A percentile compares a stretch with the other conserved stretches of the same genome.
Evolutionary conservation across 163 green algal species (phyloP).

Genomic region (Volvox carteri): DNA sequence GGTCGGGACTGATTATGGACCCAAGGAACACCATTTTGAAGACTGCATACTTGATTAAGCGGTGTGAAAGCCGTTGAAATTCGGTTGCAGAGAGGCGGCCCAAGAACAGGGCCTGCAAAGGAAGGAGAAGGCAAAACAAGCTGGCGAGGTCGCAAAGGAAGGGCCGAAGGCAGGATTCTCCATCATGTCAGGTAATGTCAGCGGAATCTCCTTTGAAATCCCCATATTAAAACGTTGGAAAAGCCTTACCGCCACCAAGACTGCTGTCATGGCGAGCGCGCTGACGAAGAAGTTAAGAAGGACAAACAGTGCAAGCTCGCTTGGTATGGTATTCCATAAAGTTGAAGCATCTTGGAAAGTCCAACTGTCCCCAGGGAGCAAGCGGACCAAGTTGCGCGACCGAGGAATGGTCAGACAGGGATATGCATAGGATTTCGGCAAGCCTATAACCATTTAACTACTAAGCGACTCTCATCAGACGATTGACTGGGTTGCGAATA

Average conservation of each 20-base stretch:
- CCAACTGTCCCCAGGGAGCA: not conserved
- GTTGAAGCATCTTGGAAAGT: not conserved
- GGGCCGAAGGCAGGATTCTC: too few species aligned
- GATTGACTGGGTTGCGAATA: not conserved
- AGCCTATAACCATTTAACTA: not conserved
- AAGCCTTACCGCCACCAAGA: slow-evolving; percentile 23
- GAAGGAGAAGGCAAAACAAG: not conserved
- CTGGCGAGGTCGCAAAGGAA: too few species aligned
- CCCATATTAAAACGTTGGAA: not conserved
- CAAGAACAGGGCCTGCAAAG: slow-evolving; percentile 64
- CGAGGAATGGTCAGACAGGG: not conserved
- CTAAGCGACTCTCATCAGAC: not conserved
- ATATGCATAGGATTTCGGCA: not conserved
- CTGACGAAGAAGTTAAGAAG: slow-evolving; percentile 38
- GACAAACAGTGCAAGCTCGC: slow-evolving; percentile 23
- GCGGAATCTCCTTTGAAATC: not conserved
- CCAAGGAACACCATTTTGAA: slow-evolving; percentile 68
- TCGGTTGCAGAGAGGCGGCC: slow-evolving; percentile 59
- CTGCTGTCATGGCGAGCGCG: not conserved
- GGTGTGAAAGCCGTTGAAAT: slow-evolving; percentile 50
- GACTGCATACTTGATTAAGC: slow-evolving; percentile 65
- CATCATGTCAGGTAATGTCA: not conserved
- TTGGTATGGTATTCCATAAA: not conserved
- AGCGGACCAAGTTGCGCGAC: not conserved
- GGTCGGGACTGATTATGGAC: slow-evolving; percentile 51